Percentiles rank a stretch among this genome's conserved stretches.
Evolutionary conservation across 1,284 basidiomycete species (phyloP).

Genomic region (Austroboletus novae-zelandiae): DNA sequence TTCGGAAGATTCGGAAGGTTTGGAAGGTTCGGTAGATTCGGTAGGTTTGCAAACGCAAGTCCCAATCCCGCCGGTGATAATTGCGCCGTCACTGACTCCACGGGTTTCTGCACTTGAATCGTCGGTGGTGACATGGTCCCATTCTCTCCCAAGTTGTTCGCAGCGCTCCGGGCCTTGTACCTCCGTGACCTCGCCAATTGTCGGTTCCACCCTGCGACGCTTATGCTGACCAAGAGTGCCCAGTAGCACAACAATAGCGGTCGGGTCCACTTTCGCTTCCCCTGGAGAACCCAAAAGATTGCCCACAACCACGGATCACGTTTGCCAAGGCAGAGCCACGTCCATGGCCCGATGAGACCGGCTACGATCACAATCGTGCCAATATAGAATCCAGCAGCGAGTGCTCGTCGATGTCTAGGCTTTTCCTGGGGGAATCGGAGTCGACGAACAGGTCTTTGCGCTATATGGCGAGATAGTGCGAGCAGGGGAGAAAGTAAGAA

Average conservation of each 20-base stretch:
- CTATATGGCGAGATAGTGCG: conserved; percentile 89
- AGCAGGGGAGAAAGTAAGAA: conserved; percentile 94
- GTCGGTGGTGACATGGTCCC: conserved; percentile 28
- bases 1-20: conserved; percentile 52
- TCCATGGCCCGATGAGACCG: conserved; percentile 91
- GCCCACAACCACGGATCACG: conserved; percentile 92
- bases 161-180: conserved; percentile 50
- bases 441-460: conserved; percentile 87
- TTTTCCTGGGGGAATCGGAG: conserved; percentile 89
- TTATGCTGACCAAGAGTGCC: conserved; percentile 75
- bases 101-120: conserved; percentile 22
- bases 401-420: conserved; percentile 75
- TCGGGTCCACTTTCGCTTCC: conserved; percentile 80
- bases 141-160: conserved; percentile 32
- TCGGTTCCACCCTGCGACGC: conserved; percentile 91
- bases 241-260: conserved; percentile 83
- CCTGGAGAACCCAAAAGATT: conserved; percentile 72
- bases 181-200: conserved; percentile 76
- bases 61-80: conserved; percentile 34
- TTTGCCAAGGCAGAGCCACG: conserved; percentile 81
- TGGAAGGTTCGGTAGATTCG: conserved; percentile 40
- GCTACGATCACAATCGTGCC: conserved; percentile 78
- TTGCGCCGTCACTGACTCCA: conserved; percentile 22
- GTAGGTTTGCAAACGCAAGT: conserved; percentile 47
- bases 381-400: conserved; percentile 85